Conservation (phyloP, 2,329 filamentous ascomycete genomes). For the Pseudogymnoascus sp. region DNA sequence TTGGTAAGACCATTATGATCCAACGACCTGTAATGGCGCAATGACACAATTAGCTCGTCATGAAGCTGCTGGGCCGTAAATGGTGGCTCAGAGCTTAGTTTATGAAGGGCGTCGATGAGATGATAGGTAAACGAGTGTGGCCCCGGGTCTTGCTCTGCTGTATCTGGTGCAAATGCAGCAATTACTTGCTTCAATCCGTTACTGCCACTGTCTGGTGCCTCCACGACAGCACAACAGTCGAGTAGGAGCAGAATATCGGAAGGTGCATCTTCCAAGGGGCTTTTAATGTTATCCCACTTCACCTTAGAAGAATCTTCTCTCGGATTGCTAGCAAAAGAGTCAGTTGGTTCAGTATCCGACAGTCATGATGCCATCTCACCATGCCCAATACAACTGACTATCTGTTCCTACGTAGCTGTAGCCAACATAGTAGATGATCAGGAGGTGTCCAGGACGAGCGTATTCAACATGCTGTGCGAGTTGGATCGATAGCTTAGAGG, state of each 20-base stretch:
- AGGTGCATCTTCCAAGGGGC: constrained; percentile 53
- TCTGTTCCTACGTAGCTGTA: constrained; percentile 51
- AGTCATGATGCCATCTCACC: constrained; percentile 39
- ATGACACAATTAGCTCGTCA: constrained; percentile 42
- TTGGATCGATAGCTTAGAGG: constrained; percentile 52
- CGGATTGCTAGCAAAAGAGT: constrained; percentile 41
- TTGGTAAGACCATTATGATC: constrained; percentile 40
- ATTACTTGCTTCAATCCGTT: constrained; percentile 55
- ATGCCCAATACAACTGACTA: constrained; percentile 58
- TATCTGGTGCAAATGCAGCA: constrained; percentile 50
- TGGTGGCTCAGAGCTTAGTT: constrained; percentile 43
- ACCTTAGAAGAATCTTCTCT: constrained; percentile 52
- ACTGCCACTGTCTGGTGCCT: constrained; percentile 42
- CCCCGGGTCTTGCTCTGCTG: constrained; percentile 36
- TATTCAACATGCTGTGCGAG: constrained; percentile 53
- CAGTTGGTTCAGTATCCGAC: constrained; percentile 25
- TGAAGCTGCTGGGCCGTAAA: constrained; percentile 50
- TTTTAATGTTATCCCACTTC: constrained; percentile 56
- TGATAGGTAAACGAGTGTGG: constrained; percentile 51
- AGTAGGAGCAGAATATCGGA: constrained; percentile 56
- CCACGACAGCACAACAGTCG: constrained; percentile 51
- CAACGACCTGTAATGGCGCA: constrained; percentile 33
- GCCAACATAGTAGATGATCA: constrained; percentile 59
- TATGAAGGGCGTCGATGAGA: constrained; percentile 46
- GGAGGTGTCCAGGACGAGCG: constrained; percentile 48